Conservation (phyloP, 345 rosid species). For the Eucalyptus viminalis region DNA sequence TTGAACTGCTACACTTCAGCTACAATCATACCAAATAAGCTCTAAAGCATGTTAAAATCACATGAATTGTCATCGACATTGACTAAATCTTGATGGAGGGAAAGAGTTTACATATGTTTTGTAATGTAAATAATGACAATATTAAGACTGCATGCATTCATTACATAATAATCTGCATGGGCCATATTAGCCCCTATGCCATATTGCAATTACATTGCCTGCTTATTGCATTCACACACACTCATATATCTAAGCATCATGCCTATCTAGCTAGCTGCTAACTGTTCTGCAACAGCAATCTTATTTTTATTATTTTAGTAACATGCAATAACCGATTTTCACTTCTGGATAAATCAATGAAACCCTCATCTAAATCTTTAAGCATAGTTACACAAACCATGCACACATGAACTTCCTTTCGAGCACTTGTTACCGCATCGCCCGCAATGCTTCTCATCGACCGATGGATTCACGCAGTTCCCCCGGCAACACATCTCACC, state of each 20-base stretch:
- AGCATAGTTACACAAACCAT: constrained; percentile 17
- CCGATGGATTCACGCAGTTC: not conserved
- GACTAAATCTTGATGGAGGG: not conserved
- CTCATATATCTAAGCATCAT: not conserved
- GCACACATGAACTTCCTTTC: constrained; percentile 6
- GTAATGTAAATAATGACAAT: not conserved
- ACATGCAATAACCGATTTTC: not conserved
- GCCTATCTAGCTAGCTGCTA: not conserved
- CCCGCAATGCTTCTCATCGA: constrained; percentile 8
- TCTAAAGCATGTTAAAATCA: not conserved
- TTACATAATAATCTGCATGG: not conserved
- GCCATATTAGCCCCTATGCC: not conserved
- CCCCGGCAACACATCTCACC: constrained; percentile 1
- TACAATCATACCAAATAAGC: not conserved
- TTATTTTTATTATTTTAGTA: not conserved
- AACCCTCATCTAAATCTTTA: not conserved
- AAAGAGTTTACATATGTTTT: not conserved
- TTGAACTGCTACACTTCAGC: not conserved
- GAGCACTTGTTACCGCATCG: constrained; percentile 13
- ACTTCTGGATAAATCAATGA: not conserved
- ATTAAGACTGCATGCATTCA: not conserved
- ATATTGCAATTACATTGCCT: not conserved
- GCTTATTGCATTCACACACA: not conserved
- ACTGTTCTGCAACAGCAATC: not conserved
- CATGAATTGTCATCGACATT: not conserved